Evolutionary conservation across 192 early-diverging fungal genomes (phyloP).

Genomic region (Spinellus fusiger): DNA sequence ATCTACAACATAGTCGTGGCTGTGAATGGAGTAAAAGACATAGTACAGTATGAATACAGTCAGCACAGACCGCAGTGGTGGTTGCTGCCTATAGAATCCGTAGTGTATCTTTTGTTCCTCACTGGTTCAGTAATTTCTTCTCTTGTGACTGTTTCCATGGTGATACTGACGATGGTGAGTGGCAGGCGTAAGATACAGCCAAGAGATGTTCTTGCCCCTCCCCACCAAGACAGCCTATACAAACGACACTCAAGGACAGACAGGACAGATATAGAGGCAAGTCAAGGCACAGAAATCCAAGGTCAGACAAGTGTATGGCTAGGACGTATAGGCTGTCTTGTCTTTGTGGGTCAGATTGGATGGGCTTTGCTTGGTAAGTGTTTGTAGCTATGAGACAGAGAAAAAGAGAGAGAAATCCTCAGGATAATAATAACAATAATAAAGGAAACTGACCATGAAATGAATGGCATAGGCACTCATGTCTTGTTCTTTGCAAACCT

Average conservation of each 20-base stretch:
- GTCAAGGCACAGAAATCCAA: neutral
- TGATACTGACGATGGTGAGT: neutral
- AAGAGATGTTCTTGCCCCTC: neutral
- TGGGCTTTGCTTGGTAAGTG: constrained; percentile 9
- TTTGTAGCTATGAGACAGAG: neutral
- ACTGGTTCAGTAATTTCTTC: constrained; percentile 7
- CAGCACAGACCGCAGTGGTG: neutral
- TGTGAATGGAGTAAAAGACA: neutral
- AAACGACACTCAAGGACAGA: neutral
- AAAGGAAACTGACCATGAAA: neutral
- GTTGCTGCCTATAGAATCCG: neutral
- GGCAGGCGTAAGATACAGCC: neutral
- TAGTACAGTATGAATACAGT: constrained; percentile 3
- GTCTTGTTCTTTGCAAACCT: neutral
- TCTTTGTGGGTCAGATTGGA: constrained; percentile 2
- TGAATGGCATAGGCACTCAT: constrained; percentile 3
- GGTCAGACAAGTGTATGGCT: neutral
- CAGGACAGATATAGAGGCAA: neutral
- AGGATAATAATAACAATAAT: neutral
- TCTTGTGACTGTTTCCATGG: neutral
- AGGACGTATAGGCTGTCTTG: neutral
- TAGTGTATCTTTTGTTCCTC: constrained; percentile 9
- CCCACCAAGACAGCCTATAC: neutral
- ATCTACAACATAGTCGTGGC: constrained; percentile 10
- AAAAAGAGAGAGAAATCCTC: neutral